Evolutionary conservation across 129 eudicot species (phyloP), one percentile per base, ranked within the genome.

Genomic region (Artemisia tridentata): DNA sequence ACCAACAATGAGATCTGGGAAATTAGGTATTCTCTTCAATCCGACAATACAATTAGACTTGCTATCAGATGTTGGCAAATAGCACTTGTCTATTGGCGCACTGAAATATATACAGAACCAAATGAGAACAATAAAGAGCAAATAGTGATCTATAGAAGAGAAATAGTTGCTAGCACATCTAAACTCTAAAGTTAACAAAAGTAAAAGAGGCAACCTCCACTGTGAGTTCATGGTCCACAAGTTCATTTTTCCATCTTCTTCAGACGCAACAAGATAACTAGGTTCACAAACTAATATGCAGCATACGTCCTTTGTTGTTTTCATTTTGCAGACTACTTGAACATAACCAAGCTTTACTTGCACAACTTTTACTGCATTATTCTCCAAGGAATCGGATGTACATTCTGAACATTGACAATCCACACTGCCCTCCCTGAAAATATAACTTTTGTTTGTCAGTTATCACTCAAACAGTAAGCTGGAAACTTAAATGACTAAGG

Each of bases 181-280:
- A 29, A 76, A 46, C 21, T 27, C n/a, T 13, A 29, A 76, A 46
- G 34, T 29, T 11, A 50, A 75, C n/a, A 25, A 74, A 23, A 46
- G 31, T 57, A 67, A 47, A 75, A 8, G 50, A 60, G 49, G 62
- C 11, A 68, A 93, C 98, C 96, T 93, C 99, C 99, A 93, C 53
- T 74, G 70, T 77, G 97, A 77, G 84, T 87, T 85, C 99, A 93
- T 93, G 68, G 81, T 74, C 99, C 99, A 93, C 61, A 93, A 76
- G 83, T 90, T 80, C 68, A 93, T 65, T 79, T 72, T 87, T 69
- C 90, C 96, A 84, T 82, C 82, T 75, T 84, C 92, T 78, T 87
- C 99, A 72, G 88, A 78, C 56, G 85, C 99, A 74, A 93, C 72
- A 74, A 93, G 85, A 74, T 73, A 77, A 74, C 64, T 76, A 72